Evolutionary conservation across 441 rosid species (phyloP).

Genomic region (Aquilaria agallochum): DNA sequence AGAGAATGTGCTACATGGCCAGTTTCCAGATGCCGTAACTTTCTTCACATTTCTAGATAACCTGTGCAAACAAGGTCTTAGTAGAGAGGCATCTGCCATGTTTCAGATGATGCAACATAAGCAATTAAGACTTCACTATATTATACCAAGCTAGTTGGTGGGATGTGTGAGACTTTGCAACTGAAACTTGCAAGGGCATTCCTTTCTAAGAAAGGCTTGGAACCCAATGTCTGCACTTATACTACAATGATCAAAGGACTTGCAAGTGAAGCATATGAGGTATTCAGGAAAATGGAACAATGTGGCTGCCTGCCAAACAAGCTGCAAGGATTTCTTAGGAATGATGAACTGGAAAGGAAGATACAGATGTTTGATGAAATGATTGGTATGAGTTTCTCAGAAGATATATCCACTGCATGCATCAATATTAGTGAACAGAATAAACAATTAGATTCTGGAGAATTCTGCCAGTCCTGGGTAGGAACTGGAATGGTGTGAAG

Average conservation of each 20-base stretch:
- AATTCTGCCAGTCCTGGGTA: too few relatives aligned
- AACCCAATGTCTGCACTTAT: slow-evolving; percentile 13
- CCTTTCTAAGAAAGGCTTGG: slow-evolving; percentile 4
- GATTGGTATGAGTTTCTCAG: slow-evolving; percentile 8
- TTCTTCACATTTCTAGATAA: slow-evolving; percentile 16
- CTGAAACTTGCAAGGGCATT: slow-evolving; percentile 1
- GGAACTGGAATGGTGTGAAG: too few relatives aligned
- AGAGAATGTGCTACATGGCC: slow-evolving; percentile 13
- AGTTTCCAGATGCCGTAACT: slow-evolving; percentile 8
- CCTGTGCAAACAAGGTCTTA: slow-evolving; percentile 11
- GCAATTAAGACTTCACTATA: neutral
- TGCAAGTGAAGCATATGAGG: slow-evolving; percentile 6
- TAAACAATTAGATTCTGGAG: neutral
- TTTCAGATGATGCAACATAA: slow-evolving; percentile 11
- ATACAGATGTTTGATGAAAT: slow-evolving; percentile 8
- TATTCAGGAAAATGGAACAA: slow-evolving; percentile 15
- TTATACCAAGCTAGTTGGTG: slow-evolving; percentile 8
- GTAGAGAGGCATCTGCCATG: slow-evolving; percentile 9
- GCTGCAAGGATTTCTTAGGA: slow-evolving; percentile 16
- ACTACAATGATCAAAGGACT: slow-evolving; percentile 16
- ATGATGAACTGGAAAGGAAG: slow-evolving; percentile 3
- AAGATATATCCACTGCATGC: slow-evolving; percentile 5
- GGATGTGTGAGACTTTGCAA: neutral
- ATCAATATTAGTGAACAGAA: neutral
- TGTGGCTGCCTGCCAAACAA: slow-evolving; percentile 10